Evolutionary conservation across 1,139 yeast genomes (phyloP), one percentile per base, ranked within the genome.

Genomic region (Kazachstania sp.): DNA sequence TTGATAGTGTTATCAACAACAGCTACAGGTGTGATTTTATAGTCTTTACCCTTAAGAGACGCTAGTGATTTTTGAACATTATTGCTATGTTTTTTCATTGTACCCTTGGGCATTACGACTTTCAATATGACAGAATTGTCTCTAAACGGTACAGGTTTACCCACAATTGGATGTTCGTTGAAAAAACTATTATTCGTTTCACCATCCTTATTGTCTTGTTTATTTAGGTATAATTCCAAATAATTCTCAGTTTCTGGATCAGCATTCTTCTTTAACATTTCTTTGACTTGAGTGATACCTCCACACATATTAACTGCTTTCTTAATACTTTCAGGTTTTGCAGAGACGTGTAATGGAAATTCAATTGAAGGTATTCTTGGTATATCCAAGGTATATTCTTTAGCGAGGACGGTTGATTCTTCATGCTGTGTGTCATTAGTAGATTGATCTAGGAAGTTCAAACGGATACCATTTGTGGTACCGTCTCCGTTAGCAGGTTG

Each of bases 351-450:
- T 36, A 87, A 71, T 0, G 98, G 98, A 52, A 85, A 74, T 61
- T 92, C 98, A 26, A 92, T 74, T 3, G 87, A 77, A 11, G 85
- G 71, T 35, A 81, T 78, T 57, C 81, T 83, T n/a, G 95, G 94
- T 3, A 84, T 73, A 58, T 83, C 92, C 63, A 83, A 66, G 12
- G 85, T 75, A 56, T 74, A 75, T 48, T 72, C 73, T 37, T 74
- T 71, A 1, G 85, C 86, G 30, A 54, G 31, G 4, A 6, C 28
- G 5, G n/a, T 26, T 4, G 30, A 37, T 13, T n/a, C n/a, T 40
- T 15, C 34, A n/a, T 16, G 15, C 13, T 19, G n/a, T 9, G 19
- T 5, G 18, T 36, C 45, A 11, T 19, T 26, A 4, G 39, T 12
- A 2, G 39, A 16, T 7, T 43, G 39, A 12, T 39, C 37, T 4